These are phyloP conservation scores for Penicillium sp. DNA, from an alignment of 2,329 filamentous ascomycete species.

Conservation along the genomic window DNA sequence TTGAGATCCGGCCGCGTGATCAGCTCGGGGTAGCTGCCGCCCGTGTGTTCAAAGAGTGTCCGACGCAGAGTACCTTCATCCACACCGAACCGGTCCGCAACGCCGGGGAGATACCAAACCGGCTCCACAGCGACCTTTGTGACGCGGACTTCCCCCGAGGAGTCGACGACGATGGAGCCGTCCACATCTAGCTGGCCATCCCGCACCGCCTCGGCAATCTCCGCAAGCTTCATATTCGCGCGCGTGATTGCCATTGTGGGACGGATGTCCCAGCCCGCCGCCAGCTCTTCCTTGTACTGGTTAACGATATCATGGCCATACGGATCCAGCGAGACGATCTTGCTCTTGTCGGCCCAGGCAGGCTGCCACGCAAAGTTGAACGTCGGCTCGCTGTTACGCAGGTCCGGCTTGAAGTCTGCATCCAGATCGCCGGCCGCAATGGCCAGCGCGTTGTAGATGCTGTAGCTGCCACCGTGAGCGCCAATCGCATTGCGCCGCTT, in stretches of 20 bases:
- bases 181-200: constrained; percentile 73
- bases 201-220: constrained; percentile 83
- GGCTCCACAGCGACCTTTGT: constrained; percentile 98
- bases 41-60: constrained; percentile 90
- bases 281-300: constrained; percentile 71
- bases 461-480: constrained; percentile 85
- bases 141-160: constrained; percentile 80
- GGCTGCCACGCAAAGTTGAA: constrained; percentile 82
- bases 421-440: constrained; percentile 87
- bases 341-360: constrained; percentile 83
- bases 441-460: constrained; percentile 90
- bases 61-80: constrained; percentile 84
- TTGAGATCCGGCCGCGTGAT: constrained; percentile 95
- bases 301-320: constrained; percentile 84
- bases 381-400: constrained; percentile 88
- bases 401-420: constrained; percentile 73
- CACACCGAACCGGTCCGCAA: constrained; percentile 88
- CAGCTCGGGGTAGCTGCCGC: constrained; percentile 92
- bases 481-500: constrained; percentile 55
- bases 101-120: constrained; percentile 81
- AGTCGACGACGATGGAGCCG: constrained; percentile 85
- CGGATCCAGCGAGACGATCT: constrained; percentile 97
- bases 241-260: constrained; percentile 90
- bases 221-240: constrained; percentile 94
- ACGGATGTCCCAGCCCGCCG: constrained; percentile 69